Percentiles rank a stretch among this genome's conserved stretches.
Conservation (phyloP, 2,329 filamentous ascomycete genomes). For the Trichophyton schoenleinii region DNA sequence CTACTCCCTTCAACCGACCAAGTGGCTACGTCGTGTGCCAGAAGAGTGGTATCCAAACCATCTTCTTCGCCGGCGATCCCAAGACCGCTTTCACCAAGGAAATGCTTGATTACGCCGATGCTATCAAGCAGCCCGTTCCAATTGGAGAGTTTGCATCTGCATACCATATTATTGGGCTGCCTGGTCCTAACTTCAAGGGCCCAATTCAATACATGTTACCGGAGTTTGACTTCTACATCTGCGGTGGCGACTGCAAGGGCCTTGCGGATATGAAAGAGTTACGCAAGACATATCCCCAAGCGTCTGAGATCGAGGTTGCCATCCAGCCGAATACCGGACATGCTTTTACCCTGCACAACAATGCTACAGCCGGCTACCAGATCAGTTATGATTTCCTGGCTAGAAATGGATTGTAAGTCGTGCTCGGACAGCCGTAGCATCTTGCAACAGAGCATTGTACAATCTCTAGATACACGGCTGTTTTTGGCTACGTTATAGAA, state of each 20-base stretch:
- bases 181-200: constrained; percentile 20
- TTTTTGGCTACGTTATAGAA: too few species aligned
- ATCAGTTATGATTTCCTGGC: constrained; percentile 17
- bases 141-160: constrained; percentile 14
- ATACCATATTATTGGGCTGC: constrained; percentile 13
- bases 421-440: background rate
- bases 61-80: constrained; percentile 13
- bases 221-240: constrained; percentile 25
- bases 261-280: constrained; percentile 9
- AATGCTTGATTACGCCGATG: constrained; percentile 13
- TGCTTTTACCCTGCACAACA: constrained; percentile 25
- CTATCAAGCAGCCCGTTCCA: constrained; percentile 14
- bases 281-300: constrained; percentile 20
- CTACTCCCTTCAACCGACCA: constrained; percentile 6
- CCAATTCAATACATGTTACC: constrained; percentile 25
- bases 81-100: constrained; percentile 12
- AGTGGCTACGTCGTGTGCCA: constrained; percentile 8
- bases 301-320: constrained; percentile 16
- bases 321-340: constrained; percentile 29
- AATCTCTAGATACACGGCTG: too few species aligned
- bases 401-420: constrained; percentile 10
- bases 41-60: constrained; percentile 13
- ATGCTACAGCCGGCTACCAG: constrained; percentile 24
- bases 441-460: constrained; percentile 2
- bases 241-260: constrained; percentile 27